phyloP scores from a whole-genome alignment of 2,329 filamentous ascomycete species.

The Harringtonia lauricola region DNA sequence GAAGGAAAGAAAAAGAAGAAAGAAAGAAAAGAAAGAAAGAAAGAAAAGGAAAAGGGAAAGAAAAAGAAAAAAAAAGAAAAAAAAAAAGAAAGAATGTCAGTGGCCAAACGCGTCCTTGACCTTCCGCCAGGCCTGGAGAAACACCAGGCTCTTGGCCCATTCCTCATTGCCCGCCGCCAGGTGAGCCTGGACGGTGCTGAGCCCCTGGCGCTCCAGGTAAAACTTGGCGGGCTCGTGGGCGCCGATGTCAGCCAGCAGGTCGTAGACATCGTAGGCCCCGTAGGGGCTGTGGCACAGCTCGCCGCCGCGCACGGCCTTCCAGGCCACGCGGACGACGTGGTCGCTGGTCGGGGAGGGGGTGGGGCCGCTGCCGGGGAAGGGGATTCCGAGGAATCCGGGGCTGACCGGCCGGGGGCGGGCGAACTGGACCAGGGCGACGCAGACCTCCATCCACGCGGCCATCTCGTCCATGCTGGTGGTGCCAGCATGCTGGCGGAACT shows the following conservation, averaged over 20 bases:
- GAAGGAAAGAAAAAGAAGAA: too few relatives aligned
- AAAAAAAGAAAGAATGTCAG: too few relatives aligned
- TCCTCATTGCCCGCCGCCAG: too few relatives aligned
- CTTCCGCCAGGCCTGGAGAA: too few relatives aligned
- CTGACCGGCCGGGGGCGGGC: background rate
- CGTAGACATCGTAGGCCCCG: constrained; percentile 2
- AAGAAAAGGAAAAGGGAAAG: too few relatives aligned
- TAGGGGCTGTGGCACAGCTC: background rate
- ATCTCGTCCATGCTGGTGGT: constrained; percentile 2
- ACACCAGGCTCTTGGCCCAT: too few relatives aligned
- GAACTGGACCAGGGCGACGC: background rate
- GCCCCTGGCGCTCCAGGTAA: background rate
- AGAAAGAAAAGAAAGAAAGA: background rate
- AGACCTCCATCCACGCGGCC: background rate
- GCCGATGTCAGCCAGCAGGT: constrained; percentile 2
- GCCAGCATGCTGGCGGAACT: constrained; percentile 6
- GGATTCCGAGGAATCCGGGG: background rate
- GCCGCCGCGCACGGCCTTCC: background rate
- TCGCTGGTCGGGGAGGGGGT: background rate
- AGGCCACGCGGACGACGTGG: background rate
- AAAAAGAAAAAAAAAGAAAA: too few relatives aligned
- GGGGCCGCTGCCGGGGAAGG: too few relatives aligned
- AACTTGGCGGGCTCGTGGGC: background rate
- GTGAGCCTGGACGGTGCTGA: too few relatives aligned
- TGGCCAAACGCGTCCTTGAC: too few relatives aligned